A percentile compares a stretch with the other conserved stretches of the same genome.
These are phyloP conservation scores for Hypoxylon sp. DNA, from an alignment of 2,329 filamentous ascomycete genomes.

Conservation along the genomic window DNA sequence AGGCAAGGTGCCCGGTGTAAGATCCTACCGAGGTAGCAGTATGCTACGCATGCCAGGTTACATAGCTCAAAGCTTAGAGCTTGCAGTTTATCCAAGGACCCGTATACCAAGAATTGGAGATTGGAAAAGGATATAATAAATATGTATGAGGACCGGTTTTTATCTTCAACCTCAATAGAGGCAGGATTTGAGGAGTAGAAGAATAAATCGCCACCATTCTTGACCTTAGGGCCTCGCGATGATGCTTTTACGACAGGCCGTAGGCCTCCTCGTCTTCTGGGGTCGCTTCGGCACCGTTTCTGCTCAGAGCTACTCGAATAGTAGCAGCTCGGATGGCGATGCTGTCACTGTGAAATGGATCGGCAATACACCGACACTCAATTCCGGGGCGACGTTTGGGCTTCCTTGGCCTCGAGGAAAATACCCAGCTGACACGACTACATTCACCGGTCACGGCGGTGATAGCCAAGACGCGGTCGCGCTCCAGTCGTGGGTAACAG, in stretches of 20 bases:
- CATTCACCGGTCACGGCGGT: slow-evolving; percentile 54
- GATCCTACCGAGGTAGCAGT: slow-evolving; percentile 41
- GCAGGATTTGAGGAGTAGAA: slow-evolving; percentile 10
- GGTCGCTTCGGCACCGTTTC: slow-evolving; percentile 17
- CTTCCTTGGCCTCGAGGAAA: slow-evolving; percentile 62
- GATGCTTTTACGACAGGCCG: slow-evolving; percentile 15
- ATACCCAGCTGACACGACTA: slow-evolving; percentile 56
- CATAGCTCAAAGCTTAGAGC: slow-evolving; percentile 28
- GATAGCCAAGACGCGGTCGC: slow-evolving; percentile 50
- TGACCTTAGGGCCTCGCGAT: slow-evolving; percentile 7
- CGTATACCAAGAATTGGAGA: slow-evolving; percentile 28
- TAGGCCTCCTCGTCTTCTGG: slow-evolving; percentile 9
- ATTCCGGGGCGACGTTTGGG: slow-evolving; percentile 60
- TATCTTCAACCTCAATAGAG: slow-evolving; percentile 2
- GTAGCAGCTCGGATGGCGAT: slow-evolving; percentile 36
- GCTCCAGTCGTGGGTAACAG: slow-evolving; percentile 70
- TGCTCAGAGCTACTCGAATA: slow-evolving; percentile 18
- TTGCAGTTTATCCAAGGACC: slow-evolving; percentile 30
- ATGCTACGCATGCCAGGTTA: slow-evolving; percentile 30
- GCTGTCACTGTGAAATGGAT: slow-evolving; percentile 58
- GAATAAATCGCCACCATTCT: neutral
- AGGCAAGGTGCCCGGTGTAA: slow-evolving; percentile 36
- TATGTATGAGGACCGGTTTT: slow-evolving; percentile 2
- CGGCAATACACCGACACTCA: slow-evolving; percentile 56
- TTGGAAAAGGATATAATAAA: slow-evolving; percentile 35